Evolutionary conservation across 2,329 filamentous ascomycete species (phyloP).

Genomic region (Beauveria caledonica): DNA sequence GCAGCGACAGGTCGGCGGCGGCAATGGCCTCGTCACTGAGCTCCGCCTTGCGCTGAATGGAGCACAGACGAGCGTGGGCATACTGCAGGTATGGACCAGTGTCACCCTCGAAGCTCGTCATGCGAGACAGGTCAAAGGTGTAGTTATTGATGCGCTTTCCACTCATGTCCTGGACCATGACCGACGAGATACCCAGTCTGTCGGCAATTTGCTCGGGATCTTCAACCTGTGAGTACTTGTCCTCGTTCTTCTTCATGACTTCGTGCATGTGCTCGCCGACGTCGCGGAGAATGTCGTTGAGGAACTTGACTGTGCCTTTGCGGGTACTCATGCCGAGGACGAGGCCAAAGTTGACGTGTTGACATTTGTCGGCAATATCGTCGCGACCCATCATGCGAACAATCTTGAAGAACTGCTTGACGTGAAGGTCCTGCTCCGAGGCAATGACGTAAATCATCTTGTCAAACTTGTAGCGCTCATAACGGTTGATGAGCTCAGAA

Average conservation of each 20-base stretch:
- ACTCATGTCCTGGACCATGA: conserved; percentile 98
- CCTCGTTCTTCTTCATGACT: conserved; percentile 83
- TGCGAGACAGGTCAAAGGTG: conserved; percentile 69
- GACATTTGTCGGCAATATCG: conserved; percentile 58
- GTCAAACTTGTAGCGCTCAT: conserved; percentile 59
- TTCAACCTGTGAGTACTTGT: conserved; percentile 85
- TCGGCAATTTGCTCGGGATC: conserved; percentile 77
- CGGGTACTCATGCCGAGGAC: conserved; percentile 64
- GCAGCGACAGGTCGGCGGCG: conserved; percentile 56
- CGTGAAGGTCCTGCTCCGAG: conserved; percentile 62
- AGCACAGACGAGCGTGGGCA: conserved; percentile 64
- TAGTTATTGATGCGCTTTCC: conserved; percentile 72
- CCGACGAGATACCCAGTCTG: conserved; percentile 67
- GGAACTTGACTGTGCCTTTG: conserved; percentile 66
- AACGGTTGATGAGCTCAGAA: conserved; percentile 60
- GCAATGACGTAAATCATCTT: conserved; percentile 77
- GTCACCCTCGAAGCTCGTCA: conserved; percentile 79
- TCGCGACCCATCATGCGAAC: conserved; percentile 62
- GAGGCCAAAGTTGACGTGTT: conserved; percentile 70
- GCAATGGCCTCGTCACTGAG: conserved; percentile 50
- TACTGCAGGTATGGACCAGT: conserved; percentile 83
- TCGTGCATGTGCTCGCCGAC: conserved; percentile 96
- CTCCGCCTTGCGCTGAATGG: conserved; percentile 50
- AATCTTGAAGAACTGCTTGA: conserved; percentile 70
- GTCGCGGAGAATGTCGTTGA: conserved; percentile 59